Percentiles rank a stretch among this genome's conserved stretches.
Evolutionary conservation across 2,329 filamentous ascomycete genomes (phyloP).

Genomic region (Venturia pyrina): DNA sequence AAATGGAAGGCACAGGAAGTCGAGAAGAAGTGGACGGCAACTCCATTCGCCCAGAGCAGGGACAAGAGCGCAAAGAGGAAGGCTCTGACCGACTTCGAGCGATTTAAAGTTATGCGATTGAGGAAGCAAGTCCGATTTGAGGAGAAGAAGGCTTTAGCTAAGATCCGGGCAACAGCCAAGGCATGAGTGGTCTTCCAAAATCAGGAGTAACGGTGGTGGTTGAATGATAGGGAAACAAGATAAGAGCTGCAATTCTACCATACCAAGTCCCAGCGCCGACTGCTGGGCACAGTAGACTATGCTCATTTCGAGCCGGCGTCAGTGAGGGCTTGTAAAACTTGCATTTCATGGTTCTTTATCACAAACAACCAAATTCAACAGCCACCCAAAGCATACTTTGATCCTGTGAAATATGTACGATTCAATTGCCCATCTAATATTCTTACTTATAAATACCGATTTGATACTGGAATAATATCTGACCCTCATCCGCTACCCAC

Average conservation of each 20-base stretch:
- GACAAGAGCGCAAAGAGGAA: constrained; percentile 77
- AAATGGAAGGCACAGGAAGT: constrained; percentile 86
- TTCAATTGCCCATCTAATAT: not conserved
- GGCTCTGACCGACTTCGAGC: constrained; percentile 94
- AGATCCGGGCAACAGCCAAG: constrained; percentile 60
- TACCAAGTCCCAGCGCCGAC: not conserved
- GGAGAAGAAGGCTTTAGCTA: constrained; percentile 91
- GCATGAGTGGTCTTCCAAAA: constrained; percentile 10
- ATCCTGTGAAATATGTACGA: not conserved
- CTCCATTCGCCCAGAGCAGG: constrained; percentile 90
- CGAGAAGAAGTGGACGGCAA: constrained; percentile 86
- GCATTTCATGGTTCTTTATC: constrained; percentile 1
- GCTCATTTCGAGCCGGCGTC: not conserved
- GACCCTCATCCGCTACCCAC: not conserved
- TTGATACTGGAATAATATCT: not conserved
- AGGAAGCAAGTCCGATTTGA: constrained; percentile 99
- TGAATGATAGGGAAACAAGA: not conserved
- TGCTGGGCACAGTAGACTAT: not conserved
- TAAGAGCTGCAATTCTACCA: not conserved
- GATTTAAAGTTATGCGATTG: constrained; percentile 99
- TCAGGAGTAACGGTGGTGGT: not conserved
- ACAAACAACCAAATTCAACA: not conserved
- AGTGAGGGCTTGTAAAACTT: constrained; percentile 4
- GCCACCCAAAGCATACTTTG: constrained; percentile 13
- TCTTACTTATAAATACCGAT: not conserved